Percentiles rank a stretch among this genome's conserved stretches.
Evolutionary conservation across 2,329 filamentous ascomycete species (phyloP).

Genomic region (Cladosporium austrohemisphaericum): DNA sequence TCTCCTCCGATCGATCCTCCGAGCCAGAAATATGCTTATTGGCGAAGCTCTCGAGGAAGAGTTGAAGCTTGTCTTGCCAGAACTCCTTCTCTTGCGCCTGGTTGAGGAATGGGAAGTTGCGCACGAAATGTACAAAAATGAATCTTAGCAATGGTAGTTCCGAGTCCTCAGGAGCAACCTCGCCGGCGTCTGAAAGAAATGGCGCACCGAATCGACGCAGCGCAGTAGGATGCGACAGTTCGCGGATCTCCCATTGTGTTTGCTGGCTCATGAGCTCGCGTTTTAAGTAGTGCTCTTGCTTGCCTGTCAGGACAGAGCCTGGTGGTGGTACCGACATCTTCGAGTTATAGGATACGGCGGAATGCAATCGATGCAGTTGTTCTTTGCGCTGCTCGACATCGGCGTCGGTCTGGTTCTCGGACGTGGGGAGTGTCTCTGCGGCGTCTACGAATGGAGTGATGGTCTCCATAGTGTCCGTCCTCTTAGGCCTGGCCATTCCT

Average conservation of each 20-base stretch:
- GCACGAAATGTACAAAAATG: conserved; percentile 96
- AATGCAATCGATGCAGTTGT: conserved; percentile 11
- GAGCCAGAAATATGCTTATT: conserved; percentile 96
- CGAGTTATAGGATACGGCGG: conserved; percentile 27
- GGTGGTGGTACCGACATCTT: conserved; percentile 48
- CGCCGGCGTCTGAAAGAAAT: conserved; percentile 87
- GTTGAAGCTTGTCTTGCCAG: conserved; percentile 97
- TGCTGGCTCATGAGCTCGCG: conserved; percentile 89
- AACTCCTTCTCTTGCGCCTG: conserved; percentile 98
- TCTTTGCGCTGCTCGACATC: conserved; percentile 7
- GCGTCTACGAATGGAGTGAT: conserved; percentile 29
- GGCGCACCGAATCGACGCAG: conserved; percentile 92
- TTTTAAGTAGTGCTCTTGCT: conserved; percentile 98
- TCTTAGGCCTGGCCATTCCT: conserved; percentile 13
- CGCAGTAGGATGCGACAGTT: conserved; percentile 91
- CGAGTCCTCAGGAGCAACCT: conserved; percentile 88
- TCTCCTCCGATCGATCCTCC: conserved; percentile 92
- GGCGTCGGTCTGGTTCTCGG: neutral
- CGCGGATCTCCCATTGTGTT: conserved; percentile 82
- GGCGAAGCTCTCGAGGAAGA: conserved; percentile 94
- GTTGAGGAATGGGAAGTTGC: conserved; percentile 96
- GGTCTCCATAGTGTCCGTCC: conserved; percentile 29
- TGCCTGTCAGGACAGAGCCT: conserved; percentile 73
- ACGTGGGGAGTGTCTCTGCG: conserved; percentile 20
- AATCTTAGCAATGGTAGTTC: conserved; percentile 90